Evolutionary conservation across 768 basidiomycete genomes (phyloP).

Genomic region (Trametes meyenii): DNA sequence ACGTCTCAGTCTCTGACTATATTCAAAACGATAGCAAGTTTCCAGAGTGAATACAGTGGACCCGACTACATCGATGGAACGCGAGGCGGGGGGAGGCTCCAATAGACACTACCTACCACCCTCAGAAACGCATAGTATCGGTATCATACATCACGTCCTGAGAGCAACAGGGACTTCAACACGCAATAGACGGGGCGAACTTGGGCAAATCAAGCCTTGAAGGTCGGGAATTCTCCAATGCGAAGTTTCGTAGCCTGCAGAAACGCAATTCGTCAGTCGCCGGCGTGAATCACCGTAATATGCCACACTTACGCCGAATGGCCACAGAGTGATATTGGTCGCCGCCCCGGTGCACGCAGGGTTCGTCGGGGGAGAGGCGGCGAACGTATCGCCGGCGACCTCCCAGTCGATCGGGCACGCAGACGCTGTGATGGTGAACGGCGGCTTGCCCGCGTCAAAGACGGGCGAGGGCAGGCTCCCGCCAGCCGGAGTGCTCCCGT

Average conservation of each 20-base stretch:
- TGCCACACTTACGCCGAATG: constrained; percentile 49
- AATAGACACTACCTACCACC: too few species aligned
- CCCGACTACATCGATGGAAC: too few species aligned
- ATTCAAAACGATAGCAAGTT: too few species aligned
- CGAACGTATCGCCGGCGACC: constrained; percentile 51
- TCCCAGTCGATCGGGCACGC: constrained; percentile 56
- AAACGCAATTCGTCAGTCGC: constrained; percentile 26
- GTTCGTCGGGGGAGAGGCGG: constrained; percentile 47
- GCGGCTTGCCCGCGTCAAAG: constrained; percentile 52
- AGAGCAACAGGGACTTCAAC: background rate
- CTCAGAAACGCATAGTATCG: too few species aligned
- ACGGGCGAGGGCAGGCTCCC: constrained; percentile 33
- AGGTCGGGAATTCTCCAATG: constrained; percentile 38
- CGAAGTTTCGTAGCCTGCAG: constrained; percentile 37
- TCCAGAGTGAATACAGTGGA: too few species aligned
- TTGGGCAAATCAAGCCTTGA: constrained; percentile 17
- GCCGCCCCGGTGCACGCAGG: constrained; percentile 47
- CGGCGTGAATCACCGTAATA: constrained; percentile 36
- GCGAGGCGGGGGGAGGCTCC: too few species aligned
- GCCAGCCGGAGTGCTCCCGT: constrained; percentile 27
- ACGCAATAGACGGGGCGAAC: background rate
- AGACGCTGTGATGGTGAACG: constrained; percentile 48
- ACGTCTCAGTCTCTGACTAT: too few species aligned
- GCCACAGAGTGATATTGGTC: constrained; percentile 47
- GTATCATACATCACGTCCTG: background rate